A percentile compares a stretch with the other conserved stretches of the same genome.
phyloP scores from a whole-genome alignment of 768 basidiomycete species.

The Amanita pallidorosea region DNA sequence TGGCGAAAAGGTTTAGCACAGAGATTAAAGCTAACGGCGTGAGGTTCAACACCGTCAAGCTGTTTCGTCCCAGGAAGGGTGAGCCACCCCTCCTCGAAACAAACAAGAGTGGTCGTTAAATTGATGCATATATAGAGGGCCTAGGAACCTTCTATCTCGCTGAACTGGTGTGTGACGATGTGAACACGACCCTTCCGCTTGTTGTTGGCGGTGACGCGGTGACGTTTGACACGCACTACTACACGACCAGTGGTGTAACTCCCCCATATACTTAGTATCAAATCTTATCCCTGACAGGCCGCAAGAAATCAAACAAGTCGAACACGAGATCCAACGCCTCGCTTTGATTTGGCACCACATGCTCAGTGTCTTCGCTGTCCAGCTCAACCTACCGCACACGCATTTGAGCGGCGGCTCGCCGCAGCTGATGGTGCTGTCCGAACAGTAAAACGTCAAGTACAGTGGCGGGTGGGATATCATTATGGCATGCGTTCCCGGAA shows the following conservation, averaged over 20 bases:
- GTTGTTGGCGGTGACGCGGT: too few species aligned
- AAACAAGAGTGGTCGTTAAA: not conserved
- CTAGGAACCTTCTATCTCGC: conserved; percentile 63
- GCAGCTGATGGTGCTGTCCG: conserved; percentile 57
- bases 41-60: conserved; percentile 51
- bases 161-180: too few species aligned
- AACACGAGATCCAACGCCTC: conserved; percentile 54
- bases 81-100: conserved; percentile 10
- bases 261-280: too few species aligned
- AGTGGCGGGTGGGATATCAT: too few species aligned
- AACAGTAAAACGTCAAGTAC: too few species aligned
- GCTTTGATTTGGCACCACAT: conserved; percentile 53
- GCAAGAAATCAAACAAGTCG: conserved; percentile 57
- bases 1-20: too few species aligned
- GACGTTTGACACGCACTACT: too few species aligned
- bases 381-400: conserved; percentile 38
- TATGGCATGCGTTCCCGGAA: too few species aligned
- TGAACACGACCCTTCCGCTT: too few species aligned
- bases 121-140: conserved; percentile 29
- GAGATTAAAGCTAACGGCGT: too few species aligned
- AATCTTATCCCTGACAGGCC: conserved; percentile 23
- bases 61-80: conserved; percentile 69
- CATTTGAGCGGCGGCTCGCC: conserved; percentile 24
- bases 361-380: conserved; percentile 56
- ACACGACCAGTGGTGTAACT: conserved; percentile 9